Percentiles rank a stretch among this genome's conserved stretches.
Conservation (phyloP, 192 early-diverging fungal species). For the Thamnidium elegans region DNA sequence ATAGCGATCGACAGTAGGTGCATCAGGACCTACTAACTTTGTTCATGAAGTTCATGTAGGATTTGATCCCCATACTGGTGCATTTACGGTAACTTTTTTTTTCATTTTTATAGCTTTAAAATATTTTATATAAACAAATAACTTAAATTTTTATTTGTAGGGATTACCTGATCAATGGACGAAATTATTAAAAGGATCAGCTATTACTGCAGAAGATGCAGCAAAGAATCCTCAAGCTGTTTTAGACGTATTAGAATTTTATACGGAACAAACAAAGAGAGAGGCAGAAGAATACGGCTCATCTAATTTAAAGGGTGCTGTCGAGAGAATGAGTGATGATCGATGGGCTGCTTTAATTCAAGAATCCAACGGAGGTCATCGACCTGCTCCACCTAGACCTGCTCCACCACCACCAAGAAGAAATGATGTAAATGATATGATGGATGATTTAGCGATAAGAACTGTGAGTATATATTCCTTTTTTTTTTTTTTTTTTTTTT, state of each 20-base stretch:
- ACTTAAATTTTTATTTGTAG: constrained; percentile 24
- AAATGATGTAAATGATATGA: constrained; percentile 28
- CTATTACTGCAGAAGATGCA: constrained; percentile 97
- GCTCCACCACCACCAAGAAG: constrained; percentile 31
- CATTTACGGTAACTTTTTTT: constrained; percentile 49
- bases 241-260: constrained; percentile 96
- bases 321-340: constrained; percentile 42
- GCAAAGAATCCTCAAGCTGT: constrained; percentile 98
- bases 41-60: constrained; percentile 81
- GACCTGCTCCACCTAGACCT: constrained; percentile 18
- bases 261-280: constrained; percentile 80
- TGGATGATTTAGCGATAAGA: constrained; percentile 34
- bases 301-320: constrained; percentile 36
- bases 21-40: constrained; percentile 83
- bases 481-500: background rate
- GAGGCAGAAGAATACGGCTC: constrained; percentile 53
- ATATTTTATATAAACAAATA: background rate
- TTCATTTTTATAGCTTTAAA: background rate
- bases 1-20: constrained; percentile 75
- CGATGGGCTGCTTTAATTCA: constrained; percentile 61
- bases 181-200: constrained; percentile 87
- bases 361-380: constrained; percentile 24
- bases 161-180: constrained; percentile 97
- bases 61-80: constrained; percentile 61
- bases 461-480: constrained; percentile 5